phyloP scores from a whole-genome alignment of 306 rosid species.

The Lagenaria siceraria region DNA sequence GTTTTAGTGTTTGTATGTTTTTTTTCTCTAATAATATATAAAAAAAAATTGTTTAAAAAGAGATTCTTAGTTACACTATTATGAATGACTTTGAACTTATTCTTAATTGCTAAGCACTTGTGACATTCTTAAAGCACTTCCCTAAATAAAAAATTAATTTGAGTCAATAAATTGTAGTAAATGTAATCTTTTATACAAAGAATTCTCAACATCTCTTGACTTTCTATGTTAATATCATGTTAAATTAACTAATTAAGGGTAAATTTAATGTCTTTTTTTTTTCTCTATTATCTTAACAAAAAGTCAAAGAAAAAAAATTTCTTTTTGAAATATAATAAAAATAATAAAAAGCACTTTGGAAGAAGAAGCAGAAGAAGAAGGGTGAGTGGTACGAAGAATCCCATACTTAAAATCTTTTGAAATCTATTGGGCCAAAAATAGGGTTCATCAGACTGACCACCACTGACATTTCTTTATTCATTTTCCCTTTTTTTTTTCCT shows the following conservation, averaged over 20 bases:
- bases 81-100: neutral
- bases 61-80: neutral
- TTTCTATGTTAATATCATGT: too few relatives aligned
- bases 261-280: too few relatives aligned
- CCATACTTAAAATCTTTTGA: neutral
- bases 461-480: conserved; percentile 2
- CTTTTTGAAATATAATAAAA: neutral
- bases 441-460: neutral
- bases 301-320: neutral
- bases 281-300: neutral
- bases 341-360: neutral
- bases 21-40: neutral
- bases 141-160: too few relatives aligned
- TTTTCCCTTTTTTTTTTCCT: neutral
- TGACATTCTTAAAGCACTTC: too few relatives aligned
- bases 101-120: neutral
- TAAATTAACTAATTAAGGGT: too few relatives aligned
- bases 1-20: neutral
- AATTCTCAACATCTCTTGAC: too few relatives aligned
- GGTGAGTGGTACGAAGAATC: neutral
- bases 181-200: too few relatives aligned
- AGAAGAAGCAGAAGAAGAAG: neutral
- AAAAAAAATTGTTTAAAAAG: neutral
- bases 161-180: too few relatives aligned
- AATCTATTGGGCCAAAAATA: neutral